Evolutionary conservation across 192 early-diverging fungal species (phyloP), one percentile per base, ranked within the genome.

Genomic region (Podila minutissima): DNA sequence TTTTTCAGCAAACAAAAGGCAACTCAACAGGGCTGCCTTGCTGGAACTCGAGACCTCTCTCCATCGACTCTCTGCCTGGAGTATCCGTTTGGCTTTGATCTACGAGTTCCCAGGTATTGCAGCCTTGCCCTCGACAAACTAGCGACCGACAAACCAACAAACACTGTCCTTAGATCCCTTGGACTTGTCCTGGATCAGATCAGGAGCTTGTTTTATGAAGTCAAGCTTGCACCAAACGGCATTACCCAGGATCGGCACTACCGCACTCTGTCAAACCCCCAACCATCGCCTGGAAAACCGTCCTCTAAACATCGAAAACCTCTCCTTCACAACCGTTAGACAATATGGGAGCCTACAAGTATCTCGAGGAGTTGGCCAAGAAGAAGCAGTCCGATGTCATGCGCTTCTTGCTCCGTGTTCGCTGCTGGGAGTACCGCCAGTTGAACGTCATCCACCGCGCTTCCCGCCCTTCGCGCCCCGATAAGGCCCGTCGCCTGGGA

Each of bases 371-470:
- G 89, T 90, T 99, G 72, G 91, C 94, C 88, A 98, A 97, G 90
- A 99, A 98, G 96, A 98, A 98, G 94, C 97, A 98, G 88, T 97
- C 96, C 71, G 98, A 99, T 90, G 97, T 98, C 72, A 91, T 98
- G 88, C 96, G 97, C 86, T 99, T 99, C 92, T 92, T 99, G 79
- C 92, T 96, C 85, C 95, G 97, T 83, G 94, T 99, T 67, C 91
- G 97, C 87, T 95, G 94, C 89, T 98, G 96, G 97, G 96, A 97
- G 89, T 97, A 91, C 95, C 91, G 94, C 74, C 98, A 99, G 90
- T 92, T 99, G 88, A 96, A 98, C 88, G 94, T 95, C 71, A 95
- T 99, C 87, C 97, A 98, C 92, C 96, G 97, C 83, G 98, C 97
- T 60, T 97, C 96, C 69, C 96, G 97, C 83, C 95, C 98, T 63